Evolutionary conservation across 2,329 filamentous ascomycete species (phyloP).

Genomic region (Sphaerulina musiva): DNA sequence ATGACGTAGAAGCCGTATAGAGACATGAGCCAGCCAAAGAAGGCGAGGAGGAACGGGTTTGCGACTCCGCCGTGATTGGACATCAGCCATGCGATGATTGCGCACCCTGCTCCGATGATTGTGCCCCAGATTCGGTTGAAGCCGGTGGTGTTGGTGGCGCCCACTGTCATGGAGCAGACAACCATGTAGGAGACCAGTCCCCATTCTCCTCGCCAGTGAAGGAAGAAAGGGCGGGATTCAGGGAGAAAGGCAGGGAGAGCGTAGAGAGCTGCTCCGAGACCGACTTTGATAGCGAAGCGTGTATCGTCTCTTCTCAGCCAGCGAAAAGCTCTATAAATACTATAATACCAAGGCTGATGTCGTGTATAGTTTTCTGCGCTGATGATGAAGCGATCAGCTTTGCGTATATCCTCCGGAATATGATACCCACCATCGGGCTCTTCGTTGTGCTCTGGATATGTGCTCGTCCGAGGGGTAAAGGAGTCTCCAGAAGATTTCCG

Average conservation of each 20-base stretch:
- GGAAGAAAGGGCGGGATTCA: slow-evolving; percentile 69
- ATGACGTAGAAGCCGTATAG: slow-evolving; percentile 76
- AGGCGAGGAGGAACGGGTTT: slow-evolving; percentile 67
- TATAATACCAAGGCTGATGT: slow-evolving; percentile 36
- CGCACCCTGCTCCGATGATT: slow-evolving; percentile 67
- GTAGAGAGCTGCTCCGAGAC: slow-evolving; percentile 80
- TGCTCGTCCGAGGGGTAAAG: slow-evolving; percentile 15
- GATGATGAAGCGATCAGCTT: slow-evolving; percentile 26
- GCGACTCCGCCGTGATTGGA: slow-evolving; percentile 50
- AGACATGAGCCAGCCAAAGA: slow-evolving; percentile 72
- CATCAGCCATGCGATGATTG: slow-evolving; percentile 70
- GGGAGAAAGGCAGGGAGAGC: slow-evolving; percentile 82
- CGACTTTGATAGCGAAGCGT: slow-evolving; percentile 85
- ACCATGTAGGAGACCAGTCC: slow-evolving; percentile 95
- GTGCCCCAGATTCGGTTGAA: slow-evolving; percentile 82
- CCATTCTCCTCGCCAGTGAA: slow-evolving; percentile 92
- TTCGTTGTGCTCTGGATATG: slow-evolving; percentile 24
- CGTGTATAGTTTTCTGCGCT: slow-evolving; percentile 24
- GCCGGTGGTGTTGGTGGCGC: slow-evolving; percentile 89
- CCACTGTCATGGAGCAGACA: slow-evolving; percentile 95
- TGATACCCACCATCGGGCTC: slow-evolving; percentile 21
- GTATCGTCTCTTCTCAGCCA: slow-evolving; percentile 59
- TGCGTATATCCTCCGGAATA: slow-evolving; percentile 28
- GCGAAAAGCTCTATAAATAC: slow-evolving; percentile 50
- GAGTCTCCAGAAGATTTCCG: slow-evolving; percentile 2